phyloP scores from a whole-genome alignment of 768 basidiomycete genomes.

The Serendipita sp. region DNA sequence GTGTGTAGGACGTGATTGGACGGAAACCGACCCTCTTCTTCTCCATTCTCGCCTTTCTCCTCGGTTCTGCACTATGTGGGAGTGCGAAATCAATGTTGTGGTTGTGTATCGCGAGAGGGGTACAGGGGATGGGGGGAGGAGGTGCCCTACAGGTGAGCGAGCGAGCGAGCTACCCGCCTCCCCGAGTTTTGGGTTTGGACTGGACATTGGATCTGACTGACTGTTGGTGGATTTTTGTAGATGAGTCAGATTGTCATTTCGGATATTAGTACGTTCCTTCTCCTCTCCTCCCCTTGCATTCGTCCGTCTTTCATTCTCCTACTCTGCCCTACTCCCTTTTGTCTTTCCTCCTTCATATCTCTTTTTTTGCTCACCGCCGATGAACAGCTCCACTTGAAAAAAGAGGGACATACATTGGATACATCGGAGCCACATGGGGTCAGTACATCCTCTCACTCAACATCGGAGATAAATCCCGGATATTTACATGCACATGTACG shows the following conservation, averaged over 20 bases:
- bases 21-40: conserved; percentile 10
- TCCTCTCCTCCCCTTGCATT: neutral
- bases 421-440: conserved; percentile 70
- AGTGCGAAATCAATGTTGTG: conserved; percentile 64
- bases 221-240: conserved; percentile 13
- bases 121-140: conserved; percentile 75
- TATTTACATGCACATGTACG: neutral
- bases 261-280: conserved; percentile 37
- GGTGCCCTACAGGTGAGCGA: conserved; percentile 41
- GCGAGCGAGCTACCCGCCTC: too few relatives aligned
- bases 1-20: conserved; percentile 9
- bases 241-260: conserved; percentile 62
- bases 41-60: conserved; percentile 9
- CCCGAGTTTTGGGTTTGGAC: neutral
- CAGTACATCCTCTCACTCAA: conserved; percentile 22
- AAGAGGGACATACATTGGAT: conserved; percentile 63
- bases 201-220: neutral
- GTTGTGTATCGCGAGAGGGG: conserved; percentile 58
- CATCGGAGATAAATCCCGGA: neutral
- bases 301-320: too few relatives aligned
- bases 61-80: conserved; percentile 56
- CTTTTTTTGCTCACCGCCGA: neutral
- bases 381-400: conserved; percentile 18
- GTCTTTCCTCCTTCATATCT: too few relatives aligned
- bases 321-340: too few relatives aligned